Base-by-base conservation (phyloP, 805 yeast genomes). In the Myxozyma mucilagina region DNA sequence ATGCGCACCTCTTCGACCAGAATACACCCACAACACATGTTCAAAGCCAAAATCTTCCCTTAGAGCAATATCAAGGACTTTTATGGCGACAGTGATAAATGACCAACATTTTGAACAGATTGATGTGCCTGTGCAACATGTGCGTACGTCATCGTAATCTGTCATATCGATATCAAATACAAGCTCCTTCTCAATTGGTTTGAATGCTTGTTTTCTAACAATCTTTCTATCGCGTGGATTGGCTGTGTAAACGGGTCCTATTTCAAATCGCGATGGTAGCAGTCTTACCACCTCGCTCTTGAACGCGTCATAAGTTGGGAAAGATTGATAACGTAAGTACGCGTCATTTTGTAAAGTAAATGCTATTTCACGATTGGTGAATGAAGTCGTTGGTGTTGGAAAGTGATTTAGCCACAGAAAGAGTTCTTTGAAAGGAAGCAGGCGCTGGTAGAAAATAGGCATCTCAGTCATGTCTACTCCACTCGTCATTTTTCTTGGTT, bases 1-100 rank as follows among this genome's bases (percentile, higher is more conserved):
- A 79, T 94, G 99, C 14, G 96, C 96, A 74, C 99, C 99, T 82
- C 99, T 89, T 79, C 99, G 87, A 50, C 99, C 99, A 0, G 97
- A 90, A 71, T 90, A 94, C 4, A 93, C 97, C 98, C 98, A 94
- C 53, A 94, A 79, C 71, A 90, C 78, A 73, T 90, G 86, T 61
- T 84, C 77, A 73, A 89, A 92, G 0, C 97, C 98, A 74, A 94
- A 94, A 74, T 93, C 98, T 53, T 90, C 90, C 55, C 83, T 77
- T 55, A 94, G 78, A 0, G 96, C 87, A 1, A 73, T 71, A 62
- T 88, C 89, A 61, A 94, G 76, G 50, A 92, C 83, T 69, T 84
- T 82, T 60, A 91, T 83, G 1, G 97, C 97, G 31, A 92, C 83
- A 20, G 87, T 85, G 61, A 94, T 89, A 71, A 92, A 94, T 63